Base-by-base conservation (phyloP, 768 basidiomycete species). In the Suillus discolor region DNA sequence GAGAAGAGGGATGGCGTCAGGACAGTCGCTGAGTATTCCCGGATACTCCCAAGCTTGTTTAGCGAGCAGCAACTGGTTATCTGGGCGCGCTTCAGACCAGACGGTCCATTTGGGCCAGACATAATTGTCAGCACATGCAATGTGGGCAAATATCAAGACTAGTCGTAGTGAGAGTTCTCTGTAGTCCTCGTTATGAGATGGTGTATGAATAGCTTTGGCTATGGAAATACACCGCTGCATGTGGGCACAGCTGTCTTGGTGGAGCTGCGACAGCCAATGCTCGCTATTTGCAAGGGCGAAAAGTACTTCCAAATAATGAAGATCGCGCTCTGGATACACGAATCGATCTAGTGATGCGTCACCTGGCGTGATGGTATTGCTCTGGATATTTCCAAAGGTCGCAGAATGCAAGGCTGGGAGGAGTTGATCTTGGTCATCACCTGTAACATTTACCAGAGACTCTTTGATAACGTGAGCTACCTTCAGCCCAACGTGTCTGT, bases 61-160 rank as follows among this genome's bases (percentile, higher is more conserved):
- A 23, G 11, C 20, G 3, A 61, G 44, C 16, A 25, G 20, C 18
- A 5, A 11, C 59, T 20, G 59, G 12, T 53, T 61, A 16, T 61
- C 59, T 15, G 36, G 36, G 18, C 31, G 55, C 25, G 55, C 38
- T 34, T 5, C 34, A 59, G 15, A 59, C 57, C 57, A 59, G 13
- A 59, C 13, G 38, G 31, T 16, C 34, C 34, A 49, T 23, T 25
- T 31, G 13, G 16, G 39, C 34, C 41, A 47, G n/a, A 25, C 34
- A 60, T 67, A 65, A 69, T 66, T 61, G 66, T 66, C 63, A 54
- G 5, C n/a, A 12, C 47, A 23, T n/a, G n/a, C 47, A 49, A 23
- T 49, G 47, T 23, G 47, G 13, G 47, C 23, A 12, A 49, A 49
- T 23, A 49, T 49, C 23, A 23, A 5, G 47, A 49, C 23, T 12